Evolutionary conservation across 2,329 filamentous ascomycete species (phyloP), one percentile per base, ranked within the genome.

Genomic region (Onygenales sp.): DNA sequence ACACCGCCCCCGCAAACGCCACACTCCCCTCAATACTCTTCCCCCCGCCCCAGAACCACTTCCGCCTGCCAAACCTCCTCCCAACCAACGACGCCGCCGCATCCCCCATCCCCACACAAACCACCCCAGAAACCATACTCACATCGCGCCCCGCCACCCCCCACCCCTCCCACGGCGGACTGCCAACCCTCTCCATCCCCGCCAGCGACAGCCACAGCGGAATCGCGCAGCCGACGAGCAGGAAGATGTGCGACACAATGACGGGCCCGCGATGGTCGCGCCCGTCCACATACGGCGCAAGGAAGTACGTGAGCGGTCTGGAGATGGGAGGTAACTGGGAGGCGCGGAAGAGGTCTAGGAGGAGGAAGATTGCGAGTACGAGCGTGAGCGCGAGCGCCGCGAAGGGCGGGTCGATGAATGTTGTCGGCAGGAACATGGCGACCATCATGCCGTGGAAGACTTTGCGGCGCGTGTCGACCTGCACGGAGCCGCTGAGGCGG

Each of bases 361-460:
- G 76, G 11, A 97, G 75, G 65, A 98, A 98, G 51, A 94, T 77
- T 3, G 87, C 84, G 37, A 98, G 79, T 31, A 90, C 82, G 34
- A 96, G 73, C 0, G 79, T 77, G n/a, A 97, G 77, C 0, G 90
- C 88, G 10, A 98, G 75, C 1, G 87, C 82, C 49, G 85, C 84
- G 68, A 88, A 97, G 42, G 85, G 78, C 0, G 93, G 92, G 67
- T 98, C 93, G 58, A 97, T 74, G 65, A 84, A 96, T 2, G 86
- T 87, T 1, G 88, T 83, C 0, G 93, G 91, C 2, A 97, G 77
- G 53, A 98, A 85, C 88, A 98, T 96, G 53, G 84, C 83, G 6
- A 97, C 92, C 87, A 97, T 97, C 79, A 92, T 95, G 61, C 94
- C 94, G 69, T 98, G 93, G 68, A 98, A 98, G 27, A 97, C 88